Percentiles rank a stretch among this genome's conserved stretches.
Evolutionary conservation across 1,139 yeast species (phyloP).

Genomic region (Sugiyamaella xylanicola): DNA sequence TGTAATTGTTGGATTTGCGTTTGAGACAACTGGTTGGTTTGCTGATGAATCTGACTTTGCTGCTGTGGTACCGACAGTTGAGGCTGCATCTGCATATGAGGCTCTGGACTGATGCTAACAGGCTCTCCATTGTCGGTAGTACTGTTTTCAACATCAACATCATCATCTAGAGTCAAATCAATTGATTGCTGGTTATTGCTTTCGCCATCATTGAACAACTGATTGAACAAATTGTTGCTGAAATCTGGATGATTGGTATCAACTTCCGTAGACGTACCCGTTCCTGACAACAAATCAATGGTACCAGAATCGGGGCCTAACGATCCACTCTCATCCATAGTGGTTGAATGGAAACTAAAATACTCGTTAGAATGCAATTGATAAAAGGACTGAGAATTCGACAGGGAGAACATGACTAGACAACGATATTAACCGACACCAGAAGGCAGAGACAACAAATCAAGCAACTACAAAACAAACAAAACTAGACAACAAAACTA

Average conservation of each 20-base stretch:
- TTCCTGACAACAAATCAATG: neutral
- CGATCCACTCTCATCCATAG: constrained; percentile 5
- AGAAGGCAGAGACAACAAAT: neutral
- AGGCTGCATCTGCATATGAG: neutral
- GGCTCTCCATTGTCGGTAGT: too few species aligned
- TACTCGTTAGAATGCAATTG: neutral
- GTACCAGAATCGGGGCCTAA: neutral
- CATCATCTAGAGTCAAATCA: constrained; percentile 5
- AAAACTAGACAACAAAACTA: neutral
- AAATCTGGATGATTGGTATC: constrained; percentile 9
- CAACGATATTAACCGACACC: too few species aligned
- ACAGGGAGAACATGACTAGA: neutral
- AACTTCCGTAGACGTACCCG: too few species aligned
- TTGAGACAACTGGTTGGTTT: neutral
- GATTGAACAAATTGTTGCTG: neutral
- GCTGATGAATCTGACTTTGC: neutral
- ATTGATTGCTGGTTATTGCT: neutral
- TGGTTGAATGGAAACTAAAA: neutral
- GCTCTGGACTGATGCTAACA: too few species aligned
- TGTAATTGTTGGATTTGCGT: neutral
- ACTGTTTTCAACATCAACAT: neutral
- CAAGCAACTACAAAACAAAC: neutral
- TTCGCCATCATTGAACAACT: neutral
- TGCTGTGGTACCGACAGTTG: neutral
- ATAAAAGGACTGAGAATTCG: neutral